Evolutionary conservation across 75 land plant genomes (phyloP), one percentile per base, ranked within the genome.

Genomic region (Gnetum montanum): DNA sequence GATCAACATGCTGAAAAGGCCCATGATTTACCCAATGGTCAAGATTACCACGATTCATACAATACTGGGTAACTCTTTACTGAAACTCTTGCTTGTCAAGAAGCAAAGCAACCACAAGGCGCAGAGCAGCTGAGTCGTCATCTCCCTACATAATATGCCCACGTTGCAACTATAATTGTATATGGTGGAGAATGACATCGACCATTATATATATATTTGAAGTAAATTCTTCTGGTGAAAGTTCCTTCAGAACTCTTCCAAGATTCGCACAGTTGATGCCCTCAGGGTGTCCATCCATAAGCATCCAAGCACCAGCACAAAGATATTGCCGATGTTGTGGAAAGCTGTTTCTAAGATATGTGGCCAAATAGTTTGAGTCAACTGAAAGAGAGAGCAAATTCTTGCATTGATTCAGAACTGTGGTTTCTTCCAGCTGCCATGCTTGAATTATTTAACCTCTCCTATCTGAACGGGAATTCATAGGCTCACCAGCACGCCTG

Each of bases 81-180:
- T n/a, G n/a, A n/a, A n/a, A n/a, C n/a, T n/a, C n/a, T n/a, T n/a
- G n/a, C n/a, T n/a, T n/a, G n/a, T n/a, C n/a, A n/a, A n/a, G n/a
- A n/a, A n/a, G n/a, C n/a, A n/a, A n/a, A n/a, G n/a, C n/a, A n/a
- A 95, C 99, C 99, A 95, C 83, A 51, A 95, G 73, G 11, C 80
- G 92, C 58, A 95, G 58, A n/a, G 99, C 88, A 66, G 83, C 79
- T 13, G 81, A 70, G 67, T 90, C 99, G 70, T 95, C 99, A 64
- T 95, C 99, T 34, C 99, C 99, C 92, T 95, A 96, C 51, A 66
- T 30, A 18, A 61, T 46, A 71, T 81, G 92, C 25, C 88, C 92
- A 64, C 62, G 96, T 72, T 89, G 84, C 24, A 80, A 63, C 55
- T 94, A 87, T 27, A 88, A 27, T 25, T 95, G 87, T 53, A 86